phyloP scores from a whole-genome alignment of 257 asterid species.

The Phtheirospermum japonicum region DNA sequence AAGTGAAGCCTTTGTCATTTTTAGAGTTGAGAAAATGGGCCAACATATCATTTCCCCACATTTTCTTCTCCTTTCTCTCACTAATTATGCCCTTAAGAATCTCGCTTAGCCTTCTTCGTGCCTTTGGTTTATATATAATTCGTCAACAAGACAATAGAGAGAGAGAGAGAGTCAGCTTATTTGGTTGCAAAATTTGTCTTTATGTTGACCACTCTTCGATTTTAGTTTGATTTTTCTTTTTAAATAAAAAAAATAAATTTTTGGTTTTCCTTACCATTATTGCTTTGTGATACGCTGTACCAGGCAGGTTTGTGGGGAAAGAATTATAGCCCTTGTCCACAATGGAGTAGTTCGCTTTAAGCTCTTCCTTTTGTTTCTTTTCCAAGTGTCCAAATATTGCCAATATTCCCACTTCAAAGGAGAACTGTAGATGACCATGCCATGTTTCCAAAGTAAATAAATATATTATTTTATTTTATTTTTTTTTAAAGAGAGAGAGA shows the following conservation, averaged over 20 bases:
- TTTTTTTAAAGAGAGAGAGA: too few species aligned
- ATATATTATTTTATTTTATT: too few species aligned
- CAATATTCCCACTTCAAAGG: conserved; percentile 83
- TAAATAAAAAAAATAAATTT: neutral
- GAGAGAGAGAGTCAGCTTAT: neutral
- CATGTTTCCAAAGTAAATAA: too few species aligned
- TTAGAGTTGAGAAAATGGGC: conserved; percentile 51
- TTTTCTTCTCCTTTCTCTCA: conserved; percentile 52
- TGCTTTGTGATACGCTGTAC: conserved; percentile 74
- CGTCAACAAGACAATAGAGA: too few species aligned
- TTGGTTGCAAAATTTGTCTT: too few species aligned
- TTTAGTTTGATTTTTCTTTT: neutral
- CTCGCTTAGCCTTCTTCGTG: conserved; percentile 56
- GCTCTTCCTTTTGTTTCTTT: conserved; percentile 43
- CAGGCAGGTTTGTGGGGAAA: conserved; percentile 77
- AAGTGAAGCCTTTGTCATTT: conserved; percentile 38
- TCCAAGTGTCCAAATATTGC: conserved; percentile 72
- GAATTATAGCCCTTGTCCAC: conserved; percentile 87
- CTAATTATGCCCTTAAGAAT: conserved; percentile 53
- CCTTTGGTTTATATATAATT: conserved; percentile 32
- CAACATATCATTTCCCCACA: conserved; percentile 44
- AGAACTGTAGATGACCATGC: conserved; percentile 33
- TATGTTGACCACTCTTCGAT: too few species aligned
- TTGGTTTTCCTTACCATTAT: conserved; percentile 38
- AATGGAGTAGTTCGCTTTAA: conserved; percentile 58